Base-by-base conservation (phyloP, 192 early-diverging fungal genomes). In the Backusella westeae region DNA sequence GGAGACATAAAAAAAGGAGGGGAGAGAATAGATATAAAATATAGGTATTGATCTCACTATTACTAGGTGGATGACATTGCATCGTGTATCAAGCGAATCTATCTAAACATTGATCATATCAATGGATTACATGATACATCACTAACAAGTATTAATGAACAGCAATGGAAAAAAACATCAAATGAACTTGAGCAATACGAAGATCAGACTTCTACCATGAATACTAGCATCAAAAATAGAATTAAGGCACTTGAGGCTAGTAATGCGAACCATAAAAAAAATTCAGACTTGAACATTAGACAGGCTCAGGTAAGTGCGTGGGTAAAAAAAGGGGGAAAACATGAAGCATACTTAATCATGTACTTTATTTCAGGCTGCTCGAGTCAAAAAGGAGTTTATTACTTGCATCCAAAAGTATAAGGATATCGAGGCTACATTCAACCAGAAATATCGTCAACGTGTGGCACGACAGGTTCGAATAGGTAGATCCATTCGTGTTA, bases 381-480 rank as follows among this genome's bases (percentile, higher is more conserved):
- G 65, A 65, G 79, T 75, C 72, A 85, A 84, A 56, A 85, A 88
- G 73, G 89, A 87, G 69, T 91, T 91, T 41, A 73, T 89, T 73
- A 85, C 84, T 19, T 76, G 82, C 21, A 89, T 91, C 85, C 89
- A 87, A 46, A 89, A 91, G 44, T 96, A 93, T 74, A 92, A 94
- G 77, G 81, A 86, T 21, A 86, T 93, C 1, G 93, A 96, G 74
- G 85, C 85, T 75, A 89, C 89, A 71, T 94, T 92, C 67, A 87
- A 93, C 66, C 87, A 89, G 76, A 94, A 94, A 76, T 94, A 92
- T 80, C 91, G 94, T 71, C 88, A 91, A 49, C 85, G 94, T 46
- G 87, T 95, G 88, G 91, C 93, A 76, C 78, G 93, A 74, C 94
- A 96, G 65, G 90, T 89, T 80, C 86, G 89, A 75, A 93, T 96